phyloP scores from a whole-genome alignment of 305 asterid species.

The Fraxinus paxiana region DNA sequence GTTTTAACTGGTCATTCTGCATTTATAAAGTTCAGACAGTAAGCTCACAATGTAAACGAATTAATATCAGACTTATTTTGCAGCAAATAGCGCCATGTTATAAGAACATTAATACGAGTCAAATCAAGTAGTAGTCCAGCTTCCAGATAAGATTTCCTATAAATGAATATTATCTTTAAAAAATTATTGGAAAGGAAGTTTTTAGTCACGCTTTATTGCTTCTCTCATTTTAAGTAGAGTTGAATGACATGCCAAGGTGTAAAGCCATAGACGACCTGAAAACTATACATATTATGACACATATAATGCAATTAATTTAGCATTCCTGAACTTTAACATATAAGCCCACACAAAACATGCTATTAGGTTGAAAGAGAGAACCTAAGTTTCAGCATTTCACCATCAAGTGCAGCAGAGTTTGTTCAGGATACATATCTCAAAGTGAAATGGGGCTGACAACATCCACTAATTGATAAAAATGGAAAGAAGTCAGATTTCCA shows the following conservation, averaged over 20 bases:
- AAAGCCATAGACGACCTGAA: neutral
- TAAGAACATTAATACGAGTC: neutral
- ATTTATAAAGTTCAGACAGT: conserved; percentile 10
- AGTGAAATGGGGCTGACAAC: conserved; percentile 3
- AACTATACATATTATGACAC: neutral
- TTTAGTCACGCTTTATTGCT: neutral
- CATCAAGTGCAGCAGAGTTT: neutral
- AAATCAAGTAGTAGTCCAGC: neutral
- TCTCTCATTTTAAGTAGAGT: neutral
- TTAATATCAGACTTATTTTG: neutral
- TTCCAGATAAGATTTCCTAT: neutral
- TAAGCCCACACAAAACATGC: neutral
- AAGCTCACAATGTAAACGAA: conserved; percentile 16
- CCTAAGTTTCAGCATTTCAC: neutral
- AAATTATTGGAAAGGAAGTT: neutral
- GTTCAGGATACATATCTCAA: neutral
- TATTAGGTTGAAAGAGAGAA: neutral
- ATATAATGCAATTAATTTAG: neutral
- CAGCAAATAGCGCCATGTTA: neutral
- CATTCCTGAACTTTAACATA: neutral
- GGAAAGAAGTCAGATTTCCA: neutral
- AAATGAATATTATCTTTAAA: neutral
- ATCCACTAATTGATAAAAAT: neutral
- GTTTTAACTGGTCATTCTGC: conserved; percentile 86
- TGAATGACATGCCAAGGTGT: neutral